Percentiles rank a stretch among this genome's conserved stretches.
Evolutionary conservation across 108 stramenopile genomes (phyloP).

Genomic region (Cyclotella baltica): DNA sequence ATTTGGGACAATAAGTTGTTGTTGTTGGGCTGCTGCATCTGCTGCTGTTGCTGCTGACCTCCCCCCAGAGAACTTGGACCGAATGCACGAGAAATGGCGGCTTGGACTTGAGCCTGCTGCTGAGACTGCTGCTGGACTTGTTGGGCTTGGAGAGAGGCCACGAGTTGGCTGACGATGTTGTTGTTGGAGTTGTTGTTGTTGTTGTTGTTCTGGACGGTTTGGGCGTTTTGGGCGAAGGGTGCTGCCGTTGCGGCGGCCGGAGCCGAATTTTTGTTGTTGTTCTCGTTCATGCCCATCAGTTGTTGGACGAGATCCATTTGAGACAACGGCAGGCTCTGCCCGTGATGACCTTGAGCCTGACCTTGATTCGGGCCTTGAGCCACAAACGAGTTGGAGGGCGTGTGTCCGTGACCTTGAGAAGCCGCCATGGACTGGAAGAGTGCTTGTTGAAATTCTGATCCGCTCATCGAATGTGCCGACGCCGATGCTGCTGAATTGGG

Average conservation of each 20-base stretch:
- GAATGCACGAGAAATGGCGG: conserved; percentile 39
- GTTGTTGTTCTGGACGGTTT: neutral
- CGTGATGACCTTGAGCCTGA: neutral
- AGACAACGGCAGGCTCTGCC: neutral
- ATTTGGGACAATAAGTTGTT: conserved; percentile 29
- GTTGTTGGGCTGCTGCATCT: conserved; percentile 1
- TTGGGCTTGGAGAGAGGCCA: conserved; percentile 46
- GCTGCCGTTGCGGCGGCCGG: neutral
- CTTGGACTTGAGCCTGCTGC: conserved; percentile 45
- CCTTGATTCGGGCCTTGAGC: neutral
- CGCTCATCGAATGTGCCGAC: neutral
- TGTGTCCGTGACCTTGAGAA: neutral
- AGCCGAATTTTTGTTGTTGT: neutral
- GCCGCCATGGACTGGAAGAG: conserved; percentile 6
- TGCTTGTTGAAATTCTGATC: neutral
- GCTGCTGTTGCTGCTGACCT: conserved; percentile 1
- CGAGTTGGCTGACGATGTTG: conserved; percentile 19
- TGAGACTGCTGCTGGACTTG: conserved; percentile 43
- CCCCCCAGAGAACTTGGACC: conserved; percentile 31
- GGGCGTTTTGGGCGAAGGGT: neutral
- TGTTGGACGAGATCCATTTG: conserved; percentile 10
- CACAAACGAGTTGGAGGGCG: neutral
- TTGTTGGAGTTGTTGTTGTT: neutral
- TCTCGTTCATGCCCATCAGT: conserved; percentile 4
- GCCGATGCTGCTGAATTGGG: conserved; percentile 2